Conservation (phyloP, 441 rosid genomes). For the Pelargonium fulgidum region DNA sequence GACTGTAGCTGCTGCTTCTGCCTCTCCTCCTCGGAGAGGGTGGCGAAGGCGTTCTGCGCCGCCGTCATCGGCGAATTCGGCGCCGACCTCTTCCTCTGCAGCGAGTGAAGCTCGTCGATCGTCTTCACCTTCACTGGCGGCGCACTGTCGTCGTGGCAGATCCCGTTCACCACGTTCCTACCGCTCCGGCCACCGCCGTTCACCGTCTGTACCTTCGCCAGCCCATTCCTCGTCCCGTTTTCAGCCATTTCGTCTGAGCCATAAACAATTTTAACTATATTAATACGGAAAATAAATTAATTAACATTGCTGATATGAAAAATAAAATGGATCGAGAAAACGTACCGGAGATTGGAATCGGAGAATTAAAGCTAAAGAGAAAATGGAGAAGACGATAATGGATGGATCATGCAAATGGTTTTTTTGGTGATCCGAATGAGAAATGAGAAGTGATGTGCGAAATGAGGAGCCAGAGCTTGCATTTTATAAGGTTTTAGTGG, state of each 20-base stretch:
- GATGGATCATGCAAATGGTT: no score
- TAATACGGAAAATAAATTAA: no score
- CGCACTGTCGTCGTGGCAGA: slow-evolving; percentile 24
- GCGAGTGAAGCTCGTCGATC: slow-evolving; percentile 28
- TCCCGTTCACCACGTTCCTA: slow-evolving; percentile 24
- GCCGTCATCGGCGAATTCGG: background rate
- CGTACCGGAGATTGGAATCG: no score
- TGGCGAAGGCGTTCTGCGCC: background rate
- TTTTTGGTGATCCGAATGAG: background rate
- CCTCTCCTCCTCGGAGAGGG: slow-evolving; percentile 24
- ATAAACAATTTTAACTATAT: background rate
- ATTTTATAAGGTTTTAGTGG: background rate
- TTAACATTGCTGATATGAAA: no score
- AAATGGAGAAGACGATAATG: no score
- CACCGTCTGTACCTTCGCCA: slow-evolving; percentile 12
- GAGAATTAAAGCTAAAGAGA: no score
- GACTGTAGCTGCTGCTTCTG: slow-evolving; percentile 29
- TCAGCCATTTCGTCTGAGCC: slow-evolving; percentile 27
- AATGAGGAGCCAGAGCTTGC: background rate
- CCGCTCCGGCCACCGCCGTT: background rate
- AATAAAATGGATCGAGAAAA: background rate
- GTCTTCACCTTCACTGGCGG: slow-evolving; percentile 26
- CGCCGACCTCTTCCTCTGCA: slow-evolving; percentile 15
- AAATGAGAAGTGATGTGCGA: background rate
- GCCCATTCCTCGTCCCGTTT: slow-evolving; percentile 28